Percentiles rank a stretch among this genome's conserved stretches.
Conservation (phyloP, 2,329 filamentous ascomycete genomes). For the Aspergillus terreus region DNA sequence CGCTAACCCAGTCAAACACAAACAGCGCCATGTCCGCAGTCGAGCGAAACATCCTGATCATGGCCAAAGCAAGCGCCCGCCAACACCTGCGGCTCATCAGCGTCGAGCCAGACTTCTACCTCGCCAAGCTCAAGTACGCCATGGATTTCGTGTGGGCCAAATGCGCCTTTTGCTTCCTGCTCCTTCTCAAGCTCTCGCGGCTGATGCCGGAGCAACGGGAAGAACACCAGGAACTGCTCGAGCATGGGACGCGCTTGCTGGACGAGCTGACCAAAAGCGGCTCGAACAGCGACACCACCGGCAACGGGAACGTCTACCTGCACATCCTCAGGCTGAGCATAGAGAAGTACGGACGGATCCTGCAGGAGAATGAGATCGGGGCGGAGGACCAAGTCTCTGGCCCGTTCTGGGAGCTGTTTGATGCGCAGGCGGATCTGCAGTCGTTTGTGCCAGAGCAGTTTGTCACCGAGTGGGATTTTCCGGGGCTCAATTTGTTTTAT, state of each 20-base stretch:
- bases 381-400: conserved; percentile 6
- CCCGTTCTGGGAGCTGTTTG: conserved; percentile 33
- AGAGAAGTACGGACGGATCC: conserved; percentile 48
- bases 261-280: conserved; percentile 38
- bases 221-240: conserved; percentile 39
- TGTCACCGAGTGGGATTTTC: conserved; percentile 57
- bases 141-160: conserved; percentile 60
- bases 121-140: conserved; percentile 50
- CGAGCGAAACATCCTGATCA: conserved; percentile 47
- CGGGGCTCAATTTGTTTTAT: conserved; percentile 51
- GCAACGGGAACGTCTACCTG: conserved; percentile 47
- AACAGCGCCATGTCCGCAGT: conserved; percentile 45
- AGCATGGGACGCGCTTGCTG: conserved; percentile 43
- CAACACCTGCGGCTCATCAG: conserved; percentile 50
- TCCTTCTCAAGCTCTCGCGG: conserved; percentile 52
- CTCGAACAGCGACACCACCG: conserved; percentile 30
- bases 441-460: conserved; percentile 55
- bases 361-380: conserved; percentile 33
- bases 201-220: conserved; percentile 44
- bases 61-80: conserved; percentile 50
- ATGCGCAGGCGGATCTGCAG: conserved; percentile 48
- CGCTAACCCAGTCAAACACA: not conserved
- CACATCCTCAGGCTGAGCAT: conserved; percentile 49
- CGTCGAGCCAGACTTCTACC: conserved; percentile 44
- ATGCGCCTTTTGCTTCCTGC: conserved; percentile 54